A percentile compares a stretch with the other conserved stretches of the same genome.
These are phyloP conservation scores for Ceriops tagal DNA, from an alignment of 345 rosid genomes.

Conservation along the genomic window DNA sequence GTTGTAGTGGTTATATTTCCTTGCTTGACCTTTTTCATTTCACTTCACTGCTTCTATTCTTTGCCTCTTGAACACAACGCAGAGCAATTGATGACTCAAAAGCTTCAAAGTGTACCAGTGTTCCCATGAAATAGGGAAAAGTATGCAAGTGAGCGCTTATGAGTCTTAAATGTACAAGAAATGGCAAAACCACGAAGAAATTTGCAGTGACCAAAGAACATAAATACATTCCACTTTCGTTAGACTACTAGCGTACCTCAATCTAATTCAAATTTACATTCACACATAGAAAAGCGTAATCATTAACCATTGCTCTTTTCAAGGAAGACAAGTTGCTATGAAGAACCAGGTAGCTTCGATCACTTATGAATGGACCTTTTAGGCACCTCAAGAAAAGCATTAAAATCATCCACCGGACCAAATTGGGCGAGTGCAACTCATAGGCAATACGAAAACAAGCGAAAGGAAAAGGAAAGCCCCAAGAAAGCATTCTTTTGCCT, in stretches of 20 bases:
- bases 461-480: not conserved
- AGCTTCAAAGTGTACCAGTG: too few relatives aligned
- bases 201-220: not conserved
- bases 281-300: not conserved
- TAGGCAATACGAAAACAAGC: not conserved
- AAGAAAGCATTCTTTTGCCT: conserved; percentile 7
- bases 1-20: too few relatives aligned
- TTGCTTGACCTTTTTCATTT: too few relatives aligned
- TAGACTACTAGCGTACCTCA: not conserved
- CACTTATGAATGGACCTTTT: not conserved
- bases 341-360: not conserved
- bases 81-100: too few relatives aligned
- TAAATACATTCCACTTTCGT: not conserved
- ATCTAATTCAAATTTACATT: not conserved
- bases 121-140: too few relatives aligned
- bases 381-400: not conserved
- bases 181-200: not conserved
- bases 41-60: too few relatives aligned
- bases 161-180: too few relatives aligned
- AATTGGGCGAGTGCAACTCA: not conserved
- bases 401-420: not conserved
- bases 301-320: not conserved
- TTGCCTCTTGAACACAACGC: too few relatives aligned
- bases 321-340: not conserved
- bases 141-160: too few relatives aligned